These are phyloP conservation scores for Aspergillus mulundensis DNA, from an alignment of 495 filamentous ascomycete species.

Conservation along the genomic window DNA sequence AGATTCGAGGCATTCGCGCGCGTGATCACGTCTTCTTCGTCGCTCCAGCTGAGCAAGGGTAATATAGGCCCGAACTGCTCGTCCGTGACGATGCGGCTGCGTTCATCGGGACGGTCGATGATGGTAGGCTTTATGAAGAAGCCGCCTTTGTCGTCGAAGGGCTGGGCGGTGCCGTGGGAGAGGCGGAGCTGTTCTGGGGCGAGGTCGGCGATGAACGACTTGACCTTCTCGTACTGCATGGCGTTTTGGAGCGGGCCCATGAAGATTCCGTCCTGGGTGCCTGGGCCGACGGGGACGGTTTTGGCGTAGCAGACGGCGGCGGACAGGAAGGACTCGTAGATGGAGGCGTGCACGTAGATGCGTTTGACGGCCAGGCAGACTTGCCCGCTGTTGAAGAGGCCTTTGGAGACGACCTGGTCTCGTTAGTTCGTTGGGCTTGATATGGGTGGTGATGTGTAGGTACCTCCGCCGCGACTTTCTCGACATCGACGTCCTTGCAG, in stretches of 20 bases:
- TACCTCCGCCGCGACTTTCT: slow-evolving; percentile 1
- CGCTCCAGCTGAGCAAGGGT: slow-evolving; percentile 55
- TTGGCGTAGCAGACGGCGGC: neutral
- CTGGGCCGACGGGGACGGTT: neutral
- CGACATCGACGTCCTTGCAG: neutral
- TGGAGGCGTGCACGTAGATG: slow-evolving; percentile 8
- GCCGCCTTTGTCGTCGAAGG: neutral
- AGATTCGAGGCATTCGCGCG: slow-evolving; percentile 83
- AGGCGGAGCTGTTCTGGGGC: neutral
- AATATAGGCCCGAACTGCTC: slow-evolving; percentile 33
- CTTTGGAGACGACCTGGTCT: neutral
- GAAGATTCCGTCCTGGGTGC: neutral
- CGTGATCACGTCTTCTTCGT: slow-evolving; percentile 73
- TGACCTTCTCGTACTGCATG: slow-evolving; percentile 10
- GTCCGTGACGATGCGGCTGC: neutral
- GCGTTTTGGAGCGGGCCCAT: slow-evolving; percentile 14
- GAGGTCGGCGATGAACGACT: slow-evolving; percentile 5
- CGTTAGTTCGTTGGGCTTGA: neutral
- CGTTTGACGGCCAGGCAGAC: slow-evolving; percentile 11
- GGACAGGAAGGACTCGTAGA: slow-evolving; percentile 9
- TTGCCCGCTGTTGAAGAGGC: slow-evolving; percentile 13
- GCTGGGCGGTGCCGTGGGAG: neutral
- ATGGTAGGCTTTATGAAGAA: slow-evolving; percentile 7
- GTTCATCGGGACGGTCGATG: slow-evolving; percentile 5
- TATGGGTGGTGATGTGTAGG: neutral